Evolutionary conservation across 208 protist genomes (phyloP).

Genomic region (Crithidia brevicula): DNA sequence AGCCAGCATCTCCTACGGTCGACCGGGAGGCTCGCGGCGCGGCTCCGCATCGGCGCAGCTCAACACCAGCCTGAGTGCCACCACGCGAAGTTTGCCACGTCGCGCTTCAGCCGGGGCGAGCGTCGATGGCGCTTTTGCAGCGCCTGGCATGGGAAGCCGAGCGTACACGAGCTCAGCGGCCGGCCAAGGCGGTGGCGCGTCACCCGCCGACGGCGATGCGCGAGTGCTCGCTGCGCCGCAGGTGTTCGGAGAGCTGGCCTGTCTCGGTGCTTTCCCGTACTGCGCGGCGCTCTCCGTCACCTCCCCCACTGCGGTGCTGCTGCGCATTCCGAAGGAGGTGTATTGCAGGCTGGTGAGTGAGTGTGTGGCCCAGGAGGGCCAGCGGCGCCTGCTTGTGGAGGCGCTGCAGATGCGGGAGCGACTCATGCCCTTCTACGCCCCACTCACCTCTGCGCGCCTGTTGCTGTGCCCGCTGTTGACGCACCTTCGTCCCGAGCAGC

Average conservation of each 20-base stretch:
- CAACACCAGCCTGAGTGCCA: conserved; percentile 3
- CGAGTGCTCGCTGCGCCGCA: conserved; percentile 47
- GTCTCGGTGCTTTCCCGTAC: conserved; percentile 65
- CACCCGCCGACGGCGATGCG: conserved; percentile 10
- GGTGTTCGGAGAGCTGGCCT: conserved; percentile 67
- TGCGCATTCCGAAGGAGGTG: conserved; percentile 39
- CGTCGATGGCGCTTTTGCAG: neutral
- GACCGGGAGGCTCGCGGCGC: conserved; percentile 3
- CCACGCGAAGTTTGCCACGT: conserved; percentile 8
- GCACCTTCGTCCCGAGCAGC: conserved; percentile 47
- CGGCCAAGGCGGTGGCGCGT: neutral
- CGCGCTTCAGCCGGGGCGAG: neutral
- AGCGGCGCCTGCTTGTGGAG: conserved; percentile 46
- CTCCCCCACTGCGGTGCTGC: conserved; percentile 44
- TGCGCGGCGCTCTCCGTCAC: conserved; percentile 53
- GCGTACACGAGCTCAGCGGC: conserved; percentile 9
- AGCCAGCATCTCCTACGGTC: conserved; percentile 14
- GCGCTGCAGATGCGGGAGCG: conserved; percentile 61
- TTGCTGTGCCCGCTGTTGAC: conserved; percentile 70
- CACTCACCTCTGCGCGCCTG: conserved; percentile 61
- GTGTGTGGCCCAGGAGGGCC: conserved; percentile 36
- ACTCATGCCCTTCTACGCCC: conserved; percentile 63
- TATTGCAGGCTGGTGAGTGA: conserved; percentile 51
- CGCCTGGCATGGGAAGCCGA: neutral
- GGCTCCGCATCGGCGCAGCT: neutral